Evolutionary conservation across 2,329 filamentous ascomycete species (phyloP), one percentile per base, ranked within the genome.

Genomic region (Aureobasidium namibiae): DNA sequence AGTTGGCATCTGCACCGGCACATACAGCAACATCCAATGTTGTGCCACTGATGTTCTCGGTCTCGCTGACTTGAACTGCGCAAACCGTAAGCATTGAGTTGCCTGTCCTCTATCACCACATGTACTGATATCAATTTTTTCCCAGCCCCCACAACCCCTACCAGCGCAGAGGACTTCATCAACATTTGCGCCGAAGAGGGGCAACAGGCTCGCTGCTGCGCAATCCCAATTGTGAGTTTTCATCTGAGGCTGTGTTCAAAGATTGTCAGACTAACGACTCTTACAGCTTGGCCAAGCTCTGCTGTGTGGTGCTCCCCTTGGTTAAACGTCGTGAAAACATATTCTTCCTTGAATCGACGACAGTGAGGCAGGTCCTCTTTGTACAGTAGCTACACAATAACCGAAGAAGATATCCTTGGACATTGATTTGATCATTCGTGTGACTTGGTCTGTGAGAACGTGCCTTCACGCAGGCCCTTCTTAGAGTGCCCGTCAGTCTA

Each of bases 31-130:
- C 33, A 66, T 79, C 3, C 77, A 80, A 63, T 87, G 84, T 76
- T 87, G 84, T 68, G 80, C 82, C 14, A 83, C 82, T 24, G 80
- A 86, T 63, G 76, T 86, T 34, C 78, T 86, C 39, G 78, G 80
- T 61, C 62, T 85, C 60, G 81, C 78, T 3, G 73, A 82, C 68
- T 73, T 85, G 24, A 74, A 86, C 74, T 87, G 84, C 69, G 71
- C 66, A 18, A 68, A 72, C 60, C 81, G 82, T 83, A 73, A 65
- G 80, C 74, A 33, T 42, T 31, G 29, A 34, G 26, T 61, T 69
- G 61, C 7, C 16, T 26, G 5, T 9, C 7, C 18, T 10, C 7
- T 26, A 6, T 11, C 6, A 7, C 24, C n/a, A 2, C 8, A n/a
- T n/a, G 38, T 24, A 31, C 26, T 53, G 16, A 53, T 10, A n/a